Conservation (phyloP, 2,329 filamentous ascomycete species). For the Trichoderma koningiopsis region DNA sequence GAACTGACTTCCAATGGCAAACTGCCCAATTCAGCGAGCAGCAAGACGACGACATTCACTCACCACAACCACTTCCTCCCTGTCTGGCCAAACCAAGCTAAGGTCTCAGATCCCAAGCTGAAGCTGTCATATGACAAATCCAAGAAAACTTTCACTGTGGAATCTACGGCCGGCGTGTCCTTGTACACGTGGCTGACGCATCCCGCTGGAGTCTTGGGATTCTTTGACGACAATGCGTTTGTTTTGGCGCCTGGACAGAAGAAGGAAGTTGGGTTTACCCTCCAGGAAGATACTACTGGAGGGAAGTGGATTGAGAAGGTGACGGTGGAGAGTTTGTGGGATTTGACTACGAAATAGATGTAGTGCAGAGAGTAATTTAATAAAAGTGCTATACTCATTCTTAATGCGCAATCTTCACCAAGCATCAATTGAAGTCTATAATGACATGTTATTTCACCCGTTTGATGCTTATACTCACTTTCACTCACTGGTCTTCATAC, state of each 20-base stretch:
- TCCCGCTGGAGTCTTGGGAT: conserved; percentile 26
- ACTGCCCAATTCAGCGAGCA: conserved; percentile 21
- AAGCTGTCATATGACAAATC: conserved; percentile 18
- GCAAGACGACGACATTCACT: conserved; percentile 18
- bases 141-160: conserved; percentile 26
- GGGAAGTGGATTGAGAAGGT: conserved; percentile 27
- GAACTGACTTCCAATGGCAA: conserved; percentile 25
- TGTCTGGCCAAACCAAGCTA: conserved; percentile 26
- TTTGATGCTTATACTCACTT: background rate
- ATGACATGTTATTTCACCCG: too few relatives aligned
- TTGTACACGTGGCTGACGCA: conserved; percentile 30
- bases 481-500: too few relatives aligned
- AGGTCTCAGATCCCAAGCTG: conserved; percentile 26
- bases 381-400: background rate
- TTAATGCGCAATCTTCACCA: background rate
- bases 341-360: conserved; percentile 18
- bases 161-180: conserved; percentile 27
- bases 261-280: conserved; percentile 26
- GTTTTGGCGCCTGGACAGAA: conserved; percentile 27
- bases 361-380: background rate
- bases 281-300: conserved; percentile 24
- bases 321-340: conserved; percentile 28
- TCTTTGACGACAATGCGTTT: conserved; percentile 30
- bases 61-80: conserved; percentile 27
- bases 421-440: background rate